Evolutionary conservation across 2,329 filamentous ascomycete species (phyloP), one percentile per base, ranked within the genome.

Genomic region (Bisporella sp.): DNA sequence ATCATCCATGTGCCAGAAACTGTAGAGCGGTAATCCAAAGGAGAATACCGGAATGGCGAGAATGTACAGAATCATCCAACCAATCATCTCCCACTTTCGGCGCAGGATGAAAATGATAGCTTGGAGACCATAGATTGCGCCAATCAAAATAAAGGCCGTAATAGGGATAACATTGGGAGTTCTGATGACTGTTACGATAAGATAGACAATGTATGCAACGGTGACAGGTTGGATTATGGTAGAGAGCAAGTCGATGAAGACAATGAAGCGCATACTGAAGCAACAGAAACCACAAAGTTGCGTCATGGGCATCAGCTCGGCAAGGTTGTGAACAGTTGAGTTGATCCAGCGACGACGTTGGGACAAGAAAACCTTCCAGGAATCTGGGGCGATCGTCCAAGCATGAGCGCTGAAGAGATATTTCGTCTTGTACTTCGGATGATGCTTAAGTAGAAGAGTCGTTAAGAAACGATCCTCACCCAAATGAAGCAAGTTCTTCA

Each of bases 1-100:
- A 72, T 99, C 93, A 69, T 99, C 93, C 93, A 97, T 97, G 73
- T 96, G 81, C 93, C 93, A 99, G 79, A 99, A 99, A 46, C 92
- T 79, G 69, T 97, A 97, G 31, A 99, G 73, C 1, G 93, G 93
- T 42, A 99, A 78, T 52, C 80, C 90, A 56, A 95, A 89, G 41
- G 88, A 85, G 77, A 96, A 99, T 57, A 99, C 81, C 1, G 92
- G 92, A 54, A 95, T 87, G 49, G 93, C 92, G 31, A 93, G 56
- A 53, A 99, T 80, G 69, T 99, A 99, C 56, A 99, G 82, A 59
- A 99, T 76, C 90, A 99, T 96, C 93, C 93, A 99, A 35, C 92
- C 93, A 60, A 99, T 86, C 92, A 97, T 97, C 68, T 99, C 92
- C 93, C 93, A 99, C 73, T 96, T 96, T 63, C 92, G 87, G 52